Evolutionary conservation across 108 stramenopile genomes (phyloP), one percentile per base, ranked within the genome.

Genomic region (Cylindrotheca fusiformis): DNA sequence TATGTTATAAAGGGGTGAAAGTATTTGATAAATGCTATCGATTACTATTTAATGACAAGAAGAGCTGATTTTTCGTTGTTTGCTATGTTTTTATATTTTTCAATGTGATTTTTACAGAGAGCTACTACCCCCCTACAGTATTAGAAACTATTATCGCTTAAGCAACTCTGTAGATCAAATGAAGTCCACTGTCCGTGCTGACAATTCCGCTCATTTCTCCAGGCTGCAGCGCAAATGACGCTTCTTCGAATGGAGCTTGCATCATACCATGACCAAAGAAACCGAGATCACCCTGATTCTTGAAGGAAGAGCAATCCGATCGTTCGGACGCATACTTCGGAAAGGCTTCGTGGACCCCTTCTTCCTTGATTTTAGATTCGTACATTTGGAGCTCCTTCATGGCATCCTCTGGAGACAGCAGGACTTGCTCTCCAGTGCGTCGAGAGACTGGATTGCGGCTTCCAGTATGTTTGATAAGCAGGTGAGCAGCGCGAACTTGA

Each of bases 381-480:
- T 78, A 90, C 19, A 55, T 27, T 33, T 81, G 69, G 55, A 96
- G 71, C 48, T 93, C 92, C 30, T 60, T 57, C 55, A 80, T 71
- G 12, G 94, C 91, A 19, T 86, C 74, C 8, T 85, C 79, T 22
- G 94, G 93, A 26, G 86, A 79, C 19, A 85, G 49, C 2, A 78
- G 77, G 6, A 96, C 80, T 21, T 76, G 55, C 17, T 83, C 54
- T 19, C 78, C 80, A 18, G 96, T 96, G 44, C 96, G 78, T 48
- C 95, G 80, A 20, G 94, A 95, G 36, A 91, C 81, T 1, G 79
- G 79, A 58, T 80, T 80, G 28, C 79, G 69, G 52, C 68, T 90
- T 19, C 88, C 91, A 6, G 90, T 92, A 84, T 98, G 96, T 79
- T 98, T 98, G 78, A 96, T 85, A 12, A 98, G 88, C 58, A 98